phyloP scores from a whole-genome alignment of 352 stramenopile species.

The Phytophthora vignae region DNA sequence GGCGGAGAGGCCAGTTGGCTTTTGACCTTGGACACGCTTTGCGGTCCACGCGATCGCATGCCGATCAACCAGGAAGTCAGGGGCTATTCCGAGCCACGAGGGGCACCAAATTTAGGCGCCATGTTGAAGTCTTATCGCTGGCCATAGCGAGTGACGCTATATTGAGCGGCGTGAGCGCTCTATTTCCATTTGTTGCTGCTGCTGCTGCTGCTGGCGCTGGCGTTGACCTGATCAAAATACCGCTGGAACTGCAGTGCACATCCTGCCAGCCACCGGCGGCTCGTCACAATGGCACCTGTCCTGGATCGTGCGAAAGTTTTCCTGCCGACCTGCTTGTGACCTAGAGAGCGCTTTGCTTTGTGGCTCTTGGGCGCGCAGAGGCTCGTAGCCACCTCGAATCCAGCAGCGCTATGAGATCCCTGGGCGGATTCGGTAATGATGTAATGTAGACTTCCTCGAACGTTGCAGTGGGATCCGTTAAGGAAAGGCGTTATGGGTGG shows the following conservation, averaged over 20 bases:
- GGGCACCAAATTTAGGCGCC: constrained; percentile 29
- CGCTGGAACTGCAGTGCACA: constrained; percentile 1
- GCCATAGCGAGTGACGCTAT: constrained; percentile 8
- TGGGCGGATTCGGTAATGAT: constrained; percentile 32
- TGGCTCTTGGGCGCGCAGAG: not conserved
- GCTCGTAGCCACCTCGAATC: constrained; percentile 26
- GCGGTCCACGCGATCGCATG: not conserved
- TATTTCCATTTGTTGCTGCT: constrained; percentile 10
- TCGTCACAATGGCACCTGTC: not conserved
- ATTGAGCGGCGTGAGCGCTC: constrained; percentile 9
- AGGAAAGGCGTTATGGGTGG: constrained; percentile 3
- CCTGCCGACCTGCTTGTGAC: constrained; percentile 4
- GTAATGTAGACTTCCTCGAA: constrained; percentile 34
- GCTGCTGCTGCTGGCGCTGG: no score
- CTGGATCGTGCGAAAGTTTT: constrained; percentile 8
- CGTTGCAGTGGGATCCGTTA: constrained; percentile 31
- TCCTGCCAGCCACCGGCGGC: not conserved
- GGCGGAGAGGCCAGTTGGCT: constrained; percentile 35
- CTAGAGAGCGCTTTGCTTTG: constrained; percentile 22
- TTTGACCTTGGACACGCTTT: constrained; percentile 29
- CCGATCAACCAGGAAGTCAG: constrained; percentile 1
- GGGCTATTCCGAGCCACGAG: constrained; percentile 26
- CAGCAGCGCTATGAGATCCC: constrained; percentile 8
- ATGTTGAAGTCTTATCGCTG: constrained; percentile 36
- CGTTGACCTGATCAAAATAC: constrained; percentile 19